Evolutionary conservation across 2,329 filamentous ascomycete genomes (phyloP).

Genomic region (Aspergillus ochraceus): DNA sequence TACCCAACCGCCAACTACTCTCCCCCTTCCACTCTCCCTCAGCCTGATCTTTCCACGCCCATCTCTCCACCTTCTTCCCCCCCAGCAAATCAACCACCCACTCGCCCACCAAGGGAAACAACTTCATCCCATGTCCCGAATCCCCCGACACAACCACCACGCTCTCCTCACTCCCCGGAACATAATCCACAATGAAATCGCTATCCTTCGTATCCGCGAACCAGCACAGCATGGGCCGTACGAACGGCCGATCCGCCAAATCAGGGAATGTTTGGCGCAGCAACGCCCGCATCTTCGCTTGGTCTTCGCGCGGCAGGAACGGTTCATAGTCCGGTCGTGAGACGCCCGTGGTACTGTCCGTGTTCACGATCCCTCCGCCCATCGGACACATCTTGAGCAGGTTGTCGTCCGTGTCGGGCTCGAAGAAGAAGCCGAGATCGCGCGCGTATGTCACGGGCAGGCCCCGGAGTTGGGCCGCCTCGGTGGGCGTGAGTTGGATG

Average conservation of each 20-base stretch:
- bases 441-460: conserved; percentile 63
- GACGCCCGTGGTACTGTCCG: conserved; percentile 43
- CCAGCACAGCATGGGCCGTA: conserved; percentile 62
- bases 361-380: conserved; percentile 57
- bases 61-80: conserved; percentile 48
- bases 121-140: conserved; percentile 64
- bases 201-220: conserved; percentile 62
- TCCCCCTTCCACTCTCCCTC: conserved; percentile 5
- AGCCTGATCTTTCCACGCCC: conserved; percentile 53
- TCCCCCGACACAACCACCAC: conserved; percentile 58
- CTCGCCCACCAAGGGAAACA: conserved; percentile 60
- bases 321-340: conserved; percentile 44
- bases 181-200: conserved; percentile 61
- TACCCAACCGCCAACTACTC: neutral
- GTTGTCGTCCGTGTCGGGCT: conserved; percentile 59
- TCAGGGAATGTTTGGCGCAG: conserved; percentile 54
- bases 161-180: conserved; percentile 49
- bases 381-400: conserved; percentile 62
- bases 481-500: conserved; percentile 56
- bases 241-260: conserved; percentile 57
- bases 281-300: conserved; percentile 52
- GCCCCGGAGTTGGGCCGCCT: conserved; percentile 54
- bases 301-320: conserved; percentile 53
- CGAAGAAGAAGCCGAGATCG: conserved; percentile 66
- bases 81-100: conserved; percentile 54